phyloP scores from a whole-genome alignment of 805 yeast species.

The Starmera quercuum region DNA sequence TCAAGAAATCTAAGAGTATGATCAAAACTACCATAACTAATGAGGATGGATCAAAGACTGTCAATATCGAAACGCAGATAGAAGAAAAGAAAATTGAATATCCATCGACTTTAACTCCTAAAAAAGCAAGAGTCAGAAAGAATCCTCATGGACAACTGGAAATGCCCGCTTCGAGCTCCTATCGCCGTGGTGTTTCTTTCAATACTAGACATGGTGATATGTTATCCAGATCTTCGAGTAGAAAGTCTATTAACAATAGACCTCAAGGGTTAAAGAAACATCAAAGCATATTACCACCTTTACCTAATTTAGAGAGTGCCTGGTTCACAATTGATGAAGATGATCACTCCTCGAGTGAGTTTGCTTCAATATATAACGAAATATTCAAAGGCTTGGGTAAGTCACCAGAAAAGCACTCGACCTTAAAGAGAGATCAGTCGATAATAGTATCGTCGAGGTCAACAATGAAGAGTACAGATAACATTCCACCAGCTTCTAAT shows the following conservation, averaged over 20 bases:
- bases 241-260: slow-evolving; percentile 7
- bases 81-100: slow-evolving; percentile 11
- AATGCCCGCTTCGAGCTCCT: slow-evolving; percentile 22
- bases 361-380: slow-evolving; percentile 22
- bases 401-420: slow-evolving; percentile 2
- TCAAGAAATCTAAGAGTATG: slow-evolving; percentile 34
- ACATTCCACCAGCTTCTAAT: slow-evolving; percentile 4
- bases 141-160: slow-evolving; percentile 18
- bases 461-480: neutral
- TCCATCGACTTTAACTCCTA: slow-evolving; percentile 5
- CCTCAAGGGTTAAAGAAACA: slow-evolving; percentile 10
- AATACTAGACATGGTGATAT: slow-evolving; percentile 13
- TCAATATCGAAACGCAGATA: slow-evolving; percentile 16
- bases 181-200: slow-evolving; percentile 24
- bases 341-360: slow-evolving; percentile 17
- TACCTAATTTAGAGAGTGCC: slow-evolving; percentile 18
- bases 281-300: slow-evolving; percentile 20
- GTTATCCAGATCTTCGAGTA: slow-evolving; percentile 20
- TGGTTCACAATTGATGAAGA: slow-evolving; percentile 14
- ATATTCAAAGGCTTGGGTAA: slow-evolving; percentile 14
- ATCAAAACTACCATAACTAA: slow-evolving; percentile 33
- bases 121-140: slow-evolving; percentile 4
- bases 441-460: neutral
- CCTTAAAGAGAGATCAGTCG: no score
- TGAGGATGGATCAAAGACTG: slow-evolving; percentile 19